These are phyloP conservation scores for Nakataea oryzae DNA, from an alignment of 2,329 filamentous ascomycete genomes.

Conservation along the genomic window DNA sequence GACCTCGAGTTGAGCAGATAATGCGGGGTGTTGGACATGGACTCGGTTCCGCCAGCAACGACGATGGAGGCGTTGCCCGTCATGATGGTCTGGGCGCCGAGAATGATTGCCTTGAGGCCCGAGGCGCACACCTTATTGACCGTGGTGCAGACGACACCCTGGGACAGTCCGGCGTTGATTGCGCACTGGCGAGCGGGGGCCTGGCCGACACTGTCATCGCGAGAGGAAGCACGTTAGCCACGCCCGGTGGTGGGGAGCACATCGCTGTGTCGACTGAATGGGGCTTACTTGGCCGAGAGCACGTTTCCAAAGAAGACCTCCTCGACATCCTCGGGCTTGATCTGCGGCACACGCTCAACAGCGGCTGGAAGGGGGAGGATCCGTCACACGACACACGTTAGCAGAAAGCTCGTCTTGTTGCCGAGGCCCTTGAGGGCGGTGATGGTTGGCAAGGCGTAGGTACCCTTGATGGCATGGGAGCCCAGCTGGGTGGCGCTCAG, in stretches of 20 bases:
- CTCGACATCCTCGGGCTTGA: constrained; percentile 84
- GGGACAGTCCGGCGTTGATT: constrained; percentile 73
- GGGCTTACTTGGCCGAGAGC: constrained; percentile 76
- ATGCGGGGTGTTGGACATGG: constrained; percentile 97
- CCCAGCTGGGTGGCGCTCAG: constrained; percentile 80
- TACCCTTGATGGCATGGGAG: constrained; percentile 86
- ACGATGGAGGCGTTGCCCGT: constrained; percentile 89
- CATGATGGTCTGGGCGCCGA: constrained; percentile 95
- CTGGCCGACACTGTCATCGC: constrained; percentile 65
- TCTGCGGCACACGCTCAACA: constrained; percentile 71
- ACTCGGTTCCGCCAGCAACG: constrained; percentile 90
- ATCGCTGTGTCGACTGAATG: constrained; percentile 1
- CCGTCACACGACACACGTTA: background rate
- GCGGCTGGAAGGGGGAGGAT: constrained; percentile 40
- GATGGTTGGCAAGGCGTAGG: constrained; percentile 10
- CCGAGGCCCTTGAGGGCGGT: background rate
- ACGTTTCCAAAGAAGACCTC: constrained; percentile 99
- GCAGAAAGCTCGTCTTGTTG: background rate
- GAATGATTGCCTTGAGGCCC: constrained; percentile 83
- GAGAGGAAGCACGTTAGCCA: constrained; percentile 10
- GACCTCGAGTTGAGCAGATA: constrained; percentile 82
- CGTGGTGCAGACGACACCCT: constrained; percentile 76
- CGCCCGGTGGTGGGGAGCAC: background rate
- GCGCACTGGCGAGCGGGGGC: constrained; percentile 93
- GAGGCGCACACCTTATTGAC: constrained; percentile 99